Conservation (phyloP, 108 stramenopile genomes). For the Tribonema minus region DNA sequence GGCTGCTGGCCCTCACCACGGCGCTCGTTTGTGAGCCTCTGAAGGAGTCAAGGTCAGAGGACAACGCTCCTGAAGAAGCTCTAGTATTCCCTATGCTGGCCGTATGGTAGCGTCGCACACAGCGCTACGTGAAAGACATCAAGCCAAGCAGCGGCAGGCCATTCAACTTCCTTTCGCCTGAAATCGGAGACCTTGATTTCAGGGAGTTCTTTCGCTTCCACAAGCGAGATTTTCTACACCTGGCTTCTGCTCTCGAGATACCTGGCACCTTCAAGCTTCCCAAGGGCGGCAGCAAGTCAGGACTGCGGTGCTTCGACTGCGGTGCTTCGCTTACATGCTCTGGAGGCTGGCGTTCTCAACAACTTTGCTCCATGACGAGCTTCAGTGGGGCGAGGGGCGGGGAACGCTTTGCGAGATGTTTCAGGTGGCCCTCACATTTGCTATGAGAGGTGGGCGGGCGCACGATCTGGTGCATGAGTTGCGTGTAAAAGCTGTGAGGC, state of each 20-base stretch:
- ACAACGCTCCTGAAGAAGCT: neutral
- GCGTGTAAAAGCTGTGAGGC: neutral
- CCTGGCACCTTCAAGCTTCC: neutral
- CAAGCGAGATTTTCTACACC: neutral
- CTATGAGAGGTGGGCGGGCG: neutral
- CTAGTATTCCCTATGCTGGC: no score
- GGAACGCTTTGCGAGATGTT: neutral
- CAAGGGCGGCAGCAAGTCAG: neutral
- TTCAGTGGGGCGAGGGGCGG: neutral
- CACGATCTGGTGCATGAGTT: neutral
- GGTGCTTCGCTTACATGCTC: neutral
- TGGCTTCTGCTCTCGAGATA: neutral
- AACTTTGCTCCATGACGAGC: neutral
- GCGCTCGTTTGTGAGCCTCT: neutral
- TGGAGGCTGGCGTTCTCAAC: neutral
- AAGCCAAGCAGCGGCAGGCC: neutral
- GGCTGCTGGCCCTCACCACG: neutral
- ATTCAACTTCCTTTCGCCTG: neutral
- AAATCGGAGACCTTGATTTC: neutral
- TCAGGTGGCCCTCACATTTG: neutral
- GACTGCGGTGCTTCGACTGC: neutral
- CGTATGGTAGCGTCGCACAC: neutral
- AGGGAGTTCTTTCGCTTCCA: conserved; percentile 2
- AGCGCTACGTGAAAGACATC: neutral
- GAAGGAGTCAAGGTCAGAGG: no score